Base-by-base conservation (phyloP, 352 stramenopile genomes). In the Pythium sukuiense region DNA sequence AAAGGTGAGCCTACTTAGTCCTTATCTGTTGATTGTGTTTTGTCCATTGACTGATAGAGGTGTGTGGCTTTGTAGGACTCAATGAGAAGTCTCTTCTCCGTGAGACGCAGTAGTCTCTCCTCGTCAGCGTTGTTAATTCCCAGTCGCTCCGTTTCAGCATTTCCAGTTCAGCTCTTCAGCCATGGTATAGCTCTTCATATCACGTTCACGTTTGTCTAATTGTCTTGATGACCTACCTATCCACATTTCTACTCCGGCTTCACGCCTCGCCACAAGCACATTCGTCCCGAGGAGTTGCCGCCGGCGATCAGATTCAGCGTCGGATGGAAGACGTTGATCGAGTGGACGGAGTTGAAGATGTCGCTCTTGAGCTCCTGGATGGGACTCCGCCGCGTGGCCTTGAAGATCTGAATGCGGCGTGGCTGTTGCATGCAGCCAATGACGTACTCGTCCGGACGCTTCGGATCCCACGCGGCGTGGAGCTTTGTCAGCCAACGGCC, bases 401-500 rank as follows among this genome's bases (percentile, higher is more conserved):
- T 71, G 65, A 96, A 97, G 50, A 97, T 87, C 66, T 96, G 85
- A 24, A 97, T 67, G 48, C 87, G 73, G 12, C 89, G 83, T 1
- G 88, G 87, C 48, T 95, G 87, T 59, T 87, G 64, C 85, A 95
- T 92, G 45, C 76, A 93, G 24, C 85, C 89, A 13, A 95, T 84
- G 9, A 95, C 83, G 60, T 93, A 95, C 50, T 85, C 76, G 49
- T 84, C 75, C n/a, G 72, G 64, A 29, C 80, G 65, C 66, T 94
- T 93, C 1, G 85, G 85, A 59, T 96, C 79, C 87, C 87, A 96
- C 24, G 80, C 63, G 1, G 85, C 83, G 55, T 94, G 85, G 33
- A 96, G 76, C 62, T 95, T 97, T 8, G 85, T 96, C 27, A 97
- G 83, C 89, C 89, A 97, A 5, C 87, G 85, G 0, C 89, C 89